These are phyloP conservation scores for Phialophora expanda DNA, from an alignment of 2,329 filamentous ascomycete species.

Conservation along the genomic window DNA sequence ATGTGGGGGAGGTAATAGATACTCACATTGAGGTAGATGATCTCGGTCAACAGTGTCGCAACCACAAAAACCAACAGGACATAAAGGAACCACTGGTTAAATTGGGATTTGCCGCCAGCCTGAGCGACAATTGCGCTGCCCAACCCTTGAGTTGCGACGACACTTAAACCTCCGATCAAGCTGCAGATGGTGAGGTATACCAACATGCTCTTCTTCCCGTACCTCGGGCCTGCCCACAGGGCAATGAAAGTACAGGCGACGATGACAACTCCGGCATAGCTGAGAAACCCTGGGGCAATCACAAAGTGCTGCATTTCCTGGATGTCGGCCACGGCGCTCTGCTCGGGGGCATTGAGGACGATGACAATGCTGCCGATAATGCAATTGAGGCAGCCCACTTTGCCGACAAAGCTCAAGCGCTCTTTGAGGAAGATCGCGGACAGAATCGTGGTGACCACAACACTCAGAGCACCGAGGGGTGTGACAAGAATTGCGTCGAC, in stretches of 20 bases:
- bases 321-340: conserved; percentile 83
- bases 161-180: conserved; percentile 89
- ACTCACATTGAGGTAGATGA: conserved; percentile 92
- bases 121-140: conserved; percentile 90
- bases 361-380: conserved; percentile 93
- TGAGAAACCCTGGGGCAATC: conserved; percentile 82
- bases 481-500: conserved; percentile 96
- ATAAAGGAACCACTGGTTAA: conserved; percentile 97
- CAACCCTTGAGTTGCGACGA: conserved; percentile 91
- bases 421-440: conserved; percentile 97
- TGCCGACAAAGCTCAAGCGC: conserved; percentile 90
- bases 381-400: conserved; percentile 93
- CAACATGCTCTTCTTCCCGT: conserved; percentile 96
- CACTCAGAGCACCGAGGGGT: conserved; percentile 85
- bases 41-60: conserved; percentile 86
- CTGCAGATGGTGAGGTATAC: conserved; percentile 97
- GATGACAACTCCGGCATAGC: conserved; percentile 82
- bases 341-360: conserved; percentile 86
- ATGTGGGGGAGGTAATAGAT: background rate
- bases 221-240: conserved; percentile 81
- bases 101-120: conserved; percentile 79
- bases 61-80: conserved; percentile 90
- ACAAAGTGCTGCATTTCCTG: conserved; percentile 91
- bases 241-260: conserved; percentile 73
- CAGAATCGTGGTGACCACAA: conserved; percentile 88